Conservation (phyloP, 108 stramenopile genomes). For the Conticribra weissflogii region DNA sequence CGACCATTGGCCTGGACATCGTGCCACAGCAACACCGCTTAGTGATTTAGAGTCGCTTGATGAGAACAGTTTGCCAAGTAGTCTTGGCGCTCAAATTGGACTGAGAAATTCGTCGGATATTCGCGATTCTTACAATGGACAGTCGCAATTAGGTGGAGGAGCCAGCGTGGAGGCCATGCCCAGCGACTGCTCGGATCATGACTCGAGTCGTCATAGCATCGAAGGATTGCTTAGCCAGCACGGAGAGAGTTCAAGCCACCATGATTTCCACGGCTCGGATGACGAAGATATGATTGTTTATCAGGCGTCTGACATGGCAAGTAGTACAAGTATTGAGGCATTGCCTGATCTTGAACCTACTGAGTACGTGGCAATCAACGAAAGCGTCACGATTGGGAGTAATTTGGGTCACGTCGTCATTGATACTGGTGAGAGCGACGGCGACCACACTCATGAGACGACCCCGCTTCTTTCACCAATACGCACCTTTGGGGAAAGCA, state of each 20-base stretch:
- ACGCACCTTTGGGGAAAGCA: not conserved
- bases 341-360: constrained; percentile 10
- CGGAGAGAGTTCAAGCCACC: constrained; percentile 5
- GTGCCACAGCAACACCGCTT: constrained; percentile 9
- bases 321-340: constrained; percentile 36
- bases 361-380: not conserved
- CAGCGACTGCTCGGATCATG: constrained; percentile 23
- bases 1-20: too few relatives aligned
- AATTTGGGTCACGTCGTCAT: not conserved
- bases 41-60: constrained; percentile 9
- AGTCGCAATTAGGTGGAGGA: constrained; percentile 6
- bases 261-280: constrained; percentile 9
- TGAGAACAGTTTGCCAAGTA: constrained; percentile 10
- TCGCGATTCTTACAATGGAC: constrained; percentile 5
- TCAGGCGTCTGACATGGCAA: constrained; percentile 19
- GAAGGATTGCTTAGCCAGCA: constrained; percentile 25
- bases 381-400: not conserved
- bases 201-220: constrained; percentile 17
- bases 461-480: constrained; percentile 2
- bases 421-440: not conserved
- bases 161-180: constrained; percentile 37
- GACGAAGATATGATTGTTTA: constrained; percentile 20
- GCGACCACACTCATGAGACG: constrained; percentile 3
- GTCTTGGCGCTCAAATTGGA: not conserved
- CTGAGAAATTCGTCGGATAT: not conserved